phyloP scores from a whole-genome alignment of 176 grass and related monocot genomes.

The Triticum urartu region DNA sequence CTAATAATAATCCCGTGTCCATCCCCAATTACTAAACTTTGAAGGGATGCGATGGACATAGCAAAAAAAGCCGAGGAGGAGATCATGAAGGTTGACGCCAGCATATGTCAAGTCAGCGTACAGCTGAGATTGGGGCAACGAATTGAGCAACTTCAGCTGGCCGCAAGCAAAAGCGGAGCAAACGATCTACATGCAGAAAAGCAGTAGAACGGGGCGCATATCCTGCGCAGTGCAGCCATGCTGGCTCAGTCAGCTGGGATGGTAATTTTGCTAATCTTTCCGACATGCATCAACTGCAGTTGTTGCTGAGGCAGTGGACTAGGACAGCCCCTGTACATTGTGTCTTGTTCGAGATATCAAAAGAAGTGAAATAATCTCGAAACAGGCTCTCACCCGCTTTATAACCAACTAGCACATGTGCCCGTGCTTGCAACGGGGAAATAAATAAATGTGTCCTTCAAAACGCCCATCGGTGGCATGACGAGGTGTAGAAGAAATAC shows the following conservation, averaged over 20 bases:
- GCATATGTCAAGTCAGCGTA: conserved; percentile 82
- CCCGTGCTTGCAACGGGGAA: too few relatives aligned
- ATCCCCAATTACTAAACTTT: conserved; percentile 25
- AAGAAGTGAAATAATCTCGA: conserved; percentile 15
- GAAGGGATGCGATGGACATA: conserved; percentile 80
- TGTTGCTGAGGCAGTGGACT: conserved; percentile 29
- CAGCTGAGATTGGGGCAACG: conserved; percentile 74
- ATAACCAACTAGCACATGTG: too few relatives aligned
- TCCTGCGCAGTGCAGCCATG: background rate
- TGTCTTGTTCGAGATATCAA: conserved; percentile 5
- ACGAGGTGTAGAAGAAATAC: too few relatives aligned
- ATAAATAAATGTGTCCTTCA: too few relatives aligned
- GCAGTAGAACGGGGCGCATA: background rate
- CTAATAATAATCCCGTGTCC: background rate
- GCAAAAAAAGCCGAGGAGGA: conserved; percentile 71
- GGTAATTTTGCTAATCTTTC: conserved; percentile 13
- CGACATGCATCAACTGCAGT: conserved; percentile 4
- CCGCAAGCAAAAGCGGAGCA: conserved; percentile 10
- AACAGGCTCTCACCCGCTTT: too few relatives aligned
- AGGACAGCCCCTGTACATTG: background rate
- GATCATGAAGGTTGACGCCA: conserved; percentile 64
- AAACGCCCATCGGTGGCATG: too few relatives aligned
- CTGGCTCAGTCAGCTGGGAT: background rate
- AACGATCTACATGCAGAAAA: conserved; percentile 14
- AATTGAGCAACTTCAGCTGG: conserved; percentile 54